Base-by-base conservation (phyloP, 495 filamentous ascomycete genomes). In the Apodospora peruviana region DNA sequence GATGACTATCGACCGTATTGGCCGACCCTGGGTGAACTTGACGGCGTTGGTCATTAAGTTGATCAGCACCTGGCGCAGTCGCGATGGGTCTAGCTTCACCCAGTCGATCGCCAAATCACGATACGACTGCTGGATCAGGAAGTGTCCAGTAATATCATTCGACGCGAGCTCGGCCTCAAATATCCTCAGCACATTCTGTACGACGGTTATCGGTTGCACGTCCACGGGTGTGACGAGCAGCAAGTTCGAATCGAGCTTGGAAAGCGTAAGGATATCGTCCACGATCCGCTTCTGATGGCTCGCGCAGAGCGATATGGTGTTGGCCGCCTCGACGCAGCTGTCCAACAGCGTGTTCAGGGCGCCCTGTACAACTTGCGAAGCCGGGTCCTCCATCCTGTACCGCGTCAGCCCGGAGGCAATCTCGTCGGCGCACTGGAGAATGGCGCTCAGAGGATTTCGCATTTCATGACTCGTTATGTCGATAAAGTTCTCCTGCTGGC, bases 391-490 rank as follows among this genome's bases (percentile, higher is more conserved):
- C 12, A 48, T 21, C 47, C 59, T 65, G 52, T 73, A 74, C 10
- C 69, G 69, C 37, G 60, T 63, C 16, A 88, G 55, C 11, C 74
- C 69, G 0, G 69, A 76, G 5, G 75, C 59, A 23, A 91, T 90
- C 62, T 90, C 86, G 55, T 93, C 88, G 4, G 84, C 82, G 59
- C 86, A 90, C 64, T 91, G 87, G 27, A 91, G 65, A 39, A 91
- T 88, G 7, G 88, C 88, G 38, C 80, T 85, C 8, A 93, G 72
- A 1, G 89, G 89, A 52, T 93, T 95, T 8, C 88, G 79, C 73
- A 93, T 88, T 58, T 95, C 88, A 56, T 95, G 88, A 52, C 84
- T 88, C 5, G 86, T 90, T 52, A 90, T 91, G 62, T 91, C 88
- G 57, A 93, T 91, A 63, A 91, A 94, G 50, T 89, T 90, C 58